Percentiles rank a stretch among this genome's conserved stretches.
These are phyloP conservation scores for Irpex rosettiformis DNA, from an alignment of 1,284 basidiomycete genomes.

Conservation along the genomic window DNA sequence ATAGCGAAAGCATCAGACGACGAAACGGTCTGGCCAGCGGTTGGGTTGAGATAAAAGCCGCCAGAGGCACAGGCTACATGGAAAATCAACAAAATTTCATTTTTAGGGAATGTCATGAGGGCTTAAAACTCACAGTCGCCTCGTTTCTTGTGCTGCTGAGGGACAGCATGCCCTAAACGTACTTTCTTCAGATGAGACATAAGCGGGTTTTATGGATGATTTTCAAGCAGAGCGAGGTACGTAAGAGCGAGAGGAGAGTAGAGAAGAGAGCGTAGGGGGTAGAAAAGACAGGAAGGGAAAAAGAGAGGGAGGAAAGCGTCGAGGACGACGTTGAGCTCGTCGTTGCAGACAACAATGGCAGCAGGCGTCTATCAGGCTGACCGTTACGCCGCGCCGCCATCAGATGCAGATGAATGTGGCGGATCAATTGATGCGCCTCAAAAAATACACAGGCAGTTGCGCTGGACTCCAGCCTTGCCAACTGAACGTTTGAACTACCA, in stretches of 20 bases:
- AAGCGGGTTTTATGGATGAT: not conserved
- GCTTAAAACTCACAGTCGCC: not conserved
- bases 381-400: no score
- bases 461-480: no score
- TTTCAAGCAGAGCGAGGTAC: not conserved
- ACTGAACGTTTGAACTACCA: no score
- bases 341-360: not conserved
- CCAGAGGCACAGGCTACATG: slow-evolving; percentile 47
- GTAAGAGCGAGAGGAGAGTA: not conserved
- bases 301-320: not conserved
- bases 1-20: slow-evolving; percentile 57
- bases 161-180: not conserved
- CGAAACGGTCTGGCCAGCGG: slow-evolving; percentile 48
- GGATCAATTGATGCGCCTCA: no score
- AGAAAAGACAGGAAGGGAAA: not conserved
- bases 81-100: not conserved
- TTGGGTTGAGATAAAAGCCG: slow-evolving; percentile 67
- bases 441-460: no score
- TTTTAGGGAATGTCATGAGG: not conserved
- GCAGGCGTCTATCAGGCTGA: slow-evolving; percentile 2
- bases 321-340: slow-evolving; percentile 2
- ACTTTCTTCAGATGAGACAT: slow-evolving; percentile 1
- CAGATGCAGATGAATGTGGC: no score
- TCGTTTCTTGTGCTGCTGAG: not conserved
- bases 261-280: not conserved